Percentiles rank a stretch among this genome's conserved stretches.
Conservation (phyloP, 495 filamentous ascomycete species). For the Neurospora pannonica region DNA sequence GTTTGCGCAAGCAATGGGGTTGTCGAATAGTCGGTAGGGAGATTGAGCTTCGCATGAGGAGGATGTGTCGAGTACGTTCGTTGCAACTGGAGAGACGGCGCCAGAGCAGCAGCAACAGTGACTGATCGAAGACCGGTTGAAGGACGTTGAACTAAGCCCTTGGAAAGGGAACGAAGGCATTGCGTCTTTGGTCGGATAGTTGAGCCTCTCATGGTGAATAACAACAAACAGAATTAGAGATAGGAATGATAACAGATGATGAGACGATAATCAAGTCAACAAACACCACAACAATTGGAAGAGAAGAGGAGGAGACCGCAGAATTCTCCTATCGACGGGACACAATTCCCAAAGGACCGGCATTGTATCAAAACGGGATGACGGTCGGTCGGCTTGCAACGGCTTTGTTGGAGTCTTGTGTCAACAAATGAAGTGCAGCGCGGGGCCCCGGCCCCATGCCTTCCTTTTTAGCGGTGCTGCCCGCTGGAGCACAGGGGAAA, state of each 20-base stretch:
- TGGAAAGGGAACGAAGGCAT: not conserved
- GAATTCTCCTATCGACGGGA: not conserved
- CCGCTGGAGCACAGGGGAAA: not conserved
- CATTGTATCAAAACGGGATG: conserved; percentile 2
- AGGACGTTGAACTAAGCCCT: not conserved
- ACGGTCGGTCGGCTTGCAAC: conserved; percentile 19
- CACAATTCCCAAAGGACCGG: not conserved
- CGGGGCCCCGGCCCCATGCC: not conserved
- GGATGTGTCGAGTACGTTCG: conserved; percentile 38
- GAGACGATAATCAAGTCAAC: not conserved
- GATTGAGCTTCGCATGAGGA: conserved; percentile 58
- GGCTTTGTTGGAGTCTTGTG: conserved; percentile 14
- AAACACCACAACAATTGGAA: not conserved
- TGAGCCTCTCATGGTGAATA: conserved; percentile 12
- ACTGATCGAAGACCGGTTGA: not conserved
- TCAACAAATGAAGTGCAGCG: not conserved
- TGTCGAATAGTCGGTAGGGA: conserved; percentile 79
- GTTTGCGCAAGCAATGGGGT: conserved; percentile 76
- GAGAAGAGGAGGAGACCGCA: not conserved
- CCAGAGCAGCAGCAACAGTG: not conserved
- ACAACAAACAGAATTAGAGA: not conserved
- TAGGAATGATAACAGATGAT: not conserved
- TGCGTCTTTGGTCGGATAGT: conserved; percentile 7
- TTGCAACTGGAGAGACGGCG: not conserved
- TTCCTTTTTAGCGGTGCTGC: not conserved